Conservation (phyloP, 2,329 filamentous ascomycete genomes). For the Sporothrix schenckii region DNA sequence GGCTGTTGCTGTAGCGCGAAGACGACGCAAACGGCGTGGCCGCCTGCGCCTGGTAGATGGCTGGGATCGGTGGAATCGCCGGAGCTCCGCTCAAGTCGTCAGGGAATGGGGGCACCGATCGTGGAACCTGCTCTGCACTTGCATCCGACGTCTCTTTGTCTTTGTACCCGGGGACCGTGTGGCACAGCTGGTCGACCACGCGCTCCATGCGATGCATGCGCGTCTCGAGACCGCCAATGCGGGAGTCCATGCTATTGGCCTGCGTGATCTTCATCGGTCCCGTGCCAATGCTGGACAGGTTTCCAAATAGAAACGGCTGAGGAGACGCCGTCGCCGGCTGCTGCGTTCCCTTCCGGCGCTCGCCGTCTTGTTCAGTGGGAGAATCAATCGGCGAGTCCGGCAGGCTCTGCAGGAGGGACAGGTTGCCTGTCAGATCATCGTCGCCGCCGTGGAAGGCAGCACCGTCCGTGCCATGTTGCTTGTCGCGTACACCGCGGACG, state of each 20-base stretch:
- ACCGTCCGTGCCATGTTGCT: neutral
- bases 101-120: slow-evolving; percentile 30
- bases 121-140: slow-evolving; percentile 37
- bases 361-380: slow-evolving; percentile 17
- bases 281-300: slow-evolving; percentile 35
- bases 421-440: slow-evolving; percentile 34
- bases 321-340: slow-evolving; percentile 36
- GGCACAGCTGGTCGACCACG: slow-evolving; percentile 55
- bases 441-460: slow-evolving; percentile 27
- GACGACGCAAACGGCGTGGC: slow-evolving; percentile 37
- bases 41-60: slow-evolving; percentile 41
- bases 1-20: slow-evolving; percentile 45
- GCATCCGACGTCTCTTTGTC: slow-evolving; percentile 36
- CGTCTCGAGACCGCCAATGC: slow-evolving; percentile 56
- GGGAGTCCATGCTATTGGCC: slow-evolving; percentile 56
- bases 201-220: slow-evolving; percentile 58
- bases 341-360: neutral
- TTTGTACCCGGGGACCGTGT: slow-evolving; percentile 49
- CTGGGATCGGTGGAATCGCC: slow-evolving; percentile 38
- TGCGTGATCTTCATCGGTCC: slow-evolving; percentile 60
- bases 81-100: neutral
- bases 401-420: slow-evolving; percentile 29
- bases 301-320: slow-evolving; percentile 60
- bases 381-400: slow-evolving; percentile 25
- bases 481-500: neutral